These are phyloP conservation scores for Medicago arabica DNA, from an alignment of 306 rosid species.

Conservation along the genomic window DNA sequence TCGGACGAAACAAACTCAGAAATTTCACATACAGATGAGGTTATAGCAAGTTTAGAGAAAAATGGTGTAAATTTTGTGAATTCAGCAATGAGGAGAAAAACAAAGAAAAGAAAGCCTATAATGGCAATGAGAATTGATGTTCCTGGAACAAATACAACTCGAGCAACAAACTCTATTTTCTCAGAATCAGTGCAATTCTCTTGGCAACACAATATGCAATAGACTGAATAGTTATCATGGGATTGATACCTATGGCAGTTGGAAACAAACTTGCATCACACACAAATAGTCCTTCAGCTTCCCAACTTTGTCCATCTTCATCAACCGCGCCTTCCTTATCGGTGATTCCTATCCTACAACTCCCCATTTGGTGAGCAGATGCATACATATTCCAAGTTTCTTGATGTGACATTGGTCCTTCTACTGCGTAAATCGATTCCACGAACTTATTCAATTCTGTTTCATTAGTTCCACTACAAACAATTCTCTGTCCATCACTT, in stretches of 20 bases:
- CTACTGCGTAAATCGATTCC: slow-evolving; percentile 50
- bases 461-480: slow-evolving; percentile 60
- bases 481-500: slow-evolving; percentile 74
- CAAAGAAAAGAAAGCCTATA: too few species aligned
- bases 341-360: slow-evolving; percentile 76
- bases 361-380: slow-evolving; percentile 91
- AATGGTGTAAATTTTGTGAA: slow-evolving; percentile 64
- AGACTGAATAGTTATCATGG: too few species aligned
- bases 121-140: too few species aligned
- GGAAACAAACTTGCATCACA: too few species aligned
- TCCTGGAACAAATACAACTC: too few species aligned
- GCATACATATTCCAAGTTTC: slow-evolving; percentile 66
- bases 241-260: too few species aligned
- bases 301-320: too few species aligned
- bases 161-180: too few species aligned
- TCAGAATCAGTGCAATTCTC: too few species aligned
- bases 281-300: too few species aligned
- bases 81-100: slow-evolving; percentile 48
- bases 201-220: too few species aligned
- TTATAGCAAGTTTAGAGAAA: slow-evolving; percentile 62
- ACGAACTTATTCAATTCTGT: slow-evolving; percentile 64
- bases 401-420: slow-evolving; percentile 61
- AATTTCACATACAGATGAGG: slow-evolving; percentile 62
- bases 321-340: slow-evolving; percentile 73
- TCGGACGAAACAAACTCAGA: slow-evolving; percentile 54